Evolutionary conservation across 78 protist genomes (phyloP).

Genomic region (Dictyostelium firmibasis): DNA sequence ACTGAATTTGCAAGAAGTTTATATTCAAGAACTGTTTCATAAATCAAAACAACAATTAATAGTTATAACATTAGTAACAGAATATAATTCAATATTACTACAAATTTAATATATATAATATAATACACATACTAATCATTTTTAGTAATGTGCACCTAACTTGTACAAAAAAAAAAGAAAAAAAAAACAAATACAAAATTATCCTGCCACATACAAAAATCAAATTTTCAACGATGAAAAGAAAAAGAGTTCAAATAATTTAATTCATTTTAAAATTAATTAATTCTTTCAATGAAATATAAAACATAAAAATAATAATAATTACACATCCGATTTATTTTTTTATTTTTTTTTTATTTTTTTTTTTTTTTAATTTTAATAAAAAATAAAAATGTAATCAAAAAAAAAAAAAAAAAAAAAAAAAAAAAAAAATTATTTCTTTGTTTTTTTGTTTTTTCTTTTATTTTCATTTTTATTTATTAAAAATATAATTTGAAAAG

Average conservation of each 20-base stretch:
- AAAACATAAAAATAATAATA: not conserved
- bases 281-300: not conserved
- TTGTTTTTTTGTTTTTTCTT: not conserved
- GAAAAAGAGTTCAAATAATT: not conserved
- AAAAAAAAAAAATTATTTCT: not conserved
- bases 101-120: not conserved
- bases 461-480: not conserved
- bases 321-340: not conserved
- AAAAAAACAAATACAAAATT: not conserved
- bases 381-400: too few relatives aligned
- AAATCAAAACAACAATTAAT: not conserved
- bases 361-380: too few relatives aligned
- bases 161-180: not conserved
- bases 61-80: not conserved
- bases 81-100: not conserved
- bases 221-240: not conserved
- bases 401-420: too few relatives aligned
- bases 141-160: not conserved
- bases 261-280: conserved; percentile 5
- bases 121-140: not conserved
- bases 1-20: conserved; percentile 15
- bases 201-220: too few relatives aligned
- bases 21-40: not conserved
- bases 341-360: not conserved
- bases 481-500: not conserved